A percentile compares a stretch with the other conserved stretches of the same genome.
These are phyloP conservation scores for Saururus chinensis DNA, from an alignment of 164 flowering plant species.

Conservation along the genomic window DNA sequence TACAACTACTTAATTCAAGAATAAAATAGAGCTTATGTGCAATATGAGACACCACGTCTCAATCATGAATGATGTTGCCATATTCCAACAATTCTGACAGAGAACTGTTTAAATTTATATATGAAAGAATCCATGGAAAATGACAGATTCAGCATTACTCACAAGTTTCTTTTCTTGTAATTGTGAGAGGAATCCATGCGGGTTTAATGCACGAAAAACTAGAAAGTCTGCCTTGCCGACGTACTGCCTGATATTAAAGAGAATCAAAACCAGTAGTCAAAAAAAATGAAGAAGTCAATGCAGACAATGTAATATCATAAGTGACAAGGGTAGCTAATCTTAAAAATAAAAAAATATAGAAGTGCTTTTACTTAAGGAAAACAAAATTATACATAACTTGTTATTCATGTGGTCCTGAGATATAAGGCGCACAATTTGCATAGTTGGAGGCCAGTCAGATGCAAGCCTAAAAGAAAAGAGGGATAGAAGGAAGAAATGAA, in stretches of 20 bases:
- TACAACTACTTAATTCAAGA: background rate
- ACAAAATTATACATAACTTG: conserved; percentile 10
- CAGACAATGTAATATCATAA: background rate
- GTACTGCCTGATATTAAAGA: conserved; percentile 20
- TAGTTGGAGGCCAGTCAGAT: conserved; percentile 85
- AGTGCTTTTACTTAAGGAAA: too few relatives aligned
- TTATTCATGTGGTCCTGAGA: conserved; percentile 36
- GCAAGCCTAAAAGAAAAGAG: conserved; percentile 54
- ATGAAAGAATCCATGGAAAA: background rate
- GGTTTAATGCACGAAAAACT: conserved; percentile 27
- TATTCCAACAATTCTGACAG: background rate
- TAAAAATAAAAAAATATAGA: background rate
- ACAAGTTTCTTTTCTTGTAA: conserved; percentile 32
- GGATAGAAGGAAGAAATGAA: conserved; percentile 2
- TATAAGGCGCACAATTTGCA: conserved; percentile 88
- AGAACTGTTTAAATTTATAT: background rate
- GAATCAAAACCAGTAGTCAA: background rate
- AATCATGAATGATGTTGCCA: too few relatives aligned
- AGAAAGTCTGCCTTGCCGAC: conserved; percentile 31
- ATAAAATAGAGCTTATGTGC: too few relatives aligned
- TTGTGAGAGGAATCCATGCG: conserved; percentile 28
- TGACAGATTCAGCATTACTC: conserved; percentile 6
- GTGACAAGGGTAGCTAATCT: background rate
- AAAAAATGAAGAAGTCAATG: background rate
- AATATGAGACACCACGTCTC: too few relatives aligned